phyloP scores from a whole-genome alignment of 75 land plant genomes.

The Sequoia sempervirens region DNA sequence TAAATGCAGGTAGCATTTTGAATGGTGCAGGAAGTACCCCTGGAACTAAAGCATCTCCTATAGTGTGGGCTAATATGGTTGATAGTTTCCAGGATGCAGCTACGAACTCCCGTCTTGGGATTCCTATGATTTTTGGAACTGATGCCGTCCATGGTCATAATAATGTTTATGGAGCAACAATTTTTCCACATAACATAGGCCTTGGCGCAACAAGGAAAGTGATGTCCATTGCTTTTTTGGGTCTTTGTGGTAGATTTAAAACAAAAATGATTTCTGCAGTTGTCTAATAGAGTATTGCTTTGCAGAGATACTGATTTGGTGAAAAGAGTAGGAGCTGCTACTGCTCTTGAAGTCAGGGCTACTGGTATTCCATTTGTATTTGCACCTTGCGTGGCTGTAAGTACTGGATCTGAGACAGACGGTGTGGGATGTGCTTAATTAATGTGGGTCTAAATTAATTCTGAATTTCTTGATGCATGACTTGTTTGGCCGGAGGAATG shows the following conservation, averaged over 20 bases:
- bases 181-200: constrained; percentile 57
- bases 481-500: background rate
- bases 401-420: constrained; percentile 5
- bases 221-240: background rate
- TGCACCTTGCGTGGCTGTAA: constrained; percentile 88
- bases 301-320: constrained; percentile 69
- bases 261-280: background rate
- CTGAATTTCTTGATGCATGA: background rate
- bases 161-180: constrained; percentile 54
- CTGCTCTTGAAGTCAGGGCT: constrained; percentile 78
- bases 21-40: constrained; percentile 86
- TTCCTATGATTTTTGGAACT: constrained; percentile 53
- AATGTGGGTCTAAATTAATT: background rate
- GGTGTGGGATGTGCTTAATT: background rate
- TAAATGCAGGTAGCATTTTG: constrained; percentile 69
- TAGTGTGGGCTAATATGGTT: constrained; percentile 38
- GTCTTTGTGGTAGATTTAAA: background rate
- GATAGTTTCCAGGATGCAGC: constrained; percentile 35
- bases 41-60: constrained; percentile 32
- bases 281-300: background rate
- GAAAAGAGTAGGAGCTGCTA: constrained; percentile 62
- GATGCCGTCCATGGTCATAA: constrained; percentile 64
- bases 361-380: constrained; percentile 74
- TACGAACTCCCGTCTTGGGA: constrained; percentile 31
- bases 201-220: constrained; percentile 52